phyloP scores from a whole-genome alignment of 768 basidiomycete genomes.

The Leccinum aurantiacum region DNA sequence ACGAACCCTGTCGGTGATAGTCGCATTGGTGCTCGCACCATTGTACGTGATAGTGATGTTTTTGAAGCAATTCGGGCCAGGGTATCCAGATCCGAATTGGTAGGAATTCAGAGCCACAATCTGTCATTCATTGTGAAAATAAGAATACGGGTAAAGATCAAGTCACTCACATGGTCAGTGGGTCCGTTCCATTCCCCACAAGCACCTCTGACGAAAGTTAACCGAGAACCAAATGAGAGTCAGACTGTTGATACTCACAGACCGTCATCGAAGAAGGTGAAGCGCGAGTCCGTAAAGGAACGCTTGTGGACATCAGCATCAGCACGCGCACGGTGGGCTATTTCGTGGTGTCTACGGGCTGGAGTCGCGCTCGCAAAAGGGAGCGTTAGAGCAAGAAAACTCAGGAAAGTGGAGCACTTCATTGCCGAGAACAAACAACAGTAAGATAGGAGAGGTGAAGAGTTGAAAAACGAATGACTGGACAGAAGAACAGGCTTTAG shows the following conservation, averaged over 20 bases:
- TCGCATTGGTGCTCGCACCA: conserved; percentile 54
- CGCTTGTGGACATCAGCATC: conserved; percentile 39
- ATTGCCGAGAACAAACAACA: conserved; percentile 6
- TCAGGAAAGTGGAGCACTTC: conserved; percentile 31
- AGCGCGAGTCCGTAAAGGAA: conserved; percentile 35
- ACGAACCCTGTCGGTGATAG: conserved; percentile 59
- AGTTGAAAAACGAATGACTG: conserved; percentile 25
- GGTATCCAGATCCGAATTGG: conserved; percentile 59
- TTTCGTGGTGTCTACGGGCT: conserved; percentile 38
- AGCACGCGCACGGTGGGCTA: conserved; percentile 46
- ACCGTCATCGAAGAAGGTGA: conserved; percentile 56
- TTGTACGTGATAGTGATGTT: conserved; percentile 57
- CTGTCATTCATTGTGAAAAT: conserved; percentile 12
- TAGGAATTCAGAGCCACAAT: conserved; percentile 29
- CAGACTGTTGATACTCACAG: conserved; percentile 35
- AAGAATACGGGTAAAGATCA: not conserved
- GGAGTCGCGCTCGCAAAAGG: conserved; percentile 34
- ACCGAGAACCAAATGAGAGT: not conserved
- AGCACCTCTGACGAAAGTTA: conserved; percentile 44
- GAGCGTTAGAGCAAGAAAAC: conserved; percentile 36
- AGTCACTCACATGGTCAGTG: conserved; percentile 27
- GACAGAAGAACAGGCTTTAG: conserved; percentile 10
- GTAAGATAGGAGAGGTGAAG: not conserved
- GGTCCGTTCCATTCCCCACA: conserved; percentile 45
- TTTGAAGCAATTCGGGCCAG: conserved; percentile 63